phyloP scores from a whole-genome alignment of 2,329 filamentous ascomycete species.

The Raffaelea albimanens region DNA sequence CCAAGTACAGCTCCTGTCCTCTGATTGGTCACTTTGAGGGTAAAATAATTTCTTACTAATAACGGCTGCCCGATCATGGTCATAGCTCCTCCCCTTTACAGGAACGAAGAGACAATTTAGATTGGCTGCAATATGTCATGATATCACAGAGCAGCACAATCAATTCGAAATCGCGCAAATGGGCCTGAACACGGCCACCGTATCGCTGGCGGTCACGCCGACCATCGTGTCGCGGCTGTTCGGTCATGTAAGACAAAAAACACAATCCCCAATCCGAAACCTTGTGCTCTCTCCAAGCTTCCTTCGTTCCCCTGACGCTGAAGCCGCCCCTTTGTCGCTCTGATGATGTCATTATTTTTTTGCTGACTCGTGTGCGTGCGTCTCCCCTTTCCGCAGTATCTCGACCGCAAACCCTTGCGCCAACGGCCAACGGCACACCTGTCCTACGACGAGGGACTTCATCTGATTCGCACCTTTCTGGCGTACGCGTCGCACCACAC shows the following conservation, averaged over 20 bases:
- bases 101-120: too few relatives aligned
- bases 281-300: too few relatives aligned
- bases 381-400: slow-evolving; percentile 62
- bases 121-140: too few relatives aligned
- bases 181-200: slow-evolving; percentile 63
- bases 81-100: too few relatives aligned
- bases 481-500: slow-evolving; percentile 78
- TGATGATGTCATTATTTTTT: too few relatives aligned
- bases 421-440: slow-evolving; percentile 83
- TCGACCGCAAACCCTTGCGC: slow-evolving; percentile 65
- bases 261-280: too few relatives aligned
- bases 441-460: slow-evolving; percentile 87
- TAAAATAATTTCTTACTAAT: too few relatives aligned
- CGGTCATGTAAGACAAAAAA: slow-evolving; percentile 59
- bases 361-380: neutral
- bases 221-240: slow-evolving; percentile 80
- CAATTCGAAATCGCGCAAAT: slow-evolving; percentile 4
- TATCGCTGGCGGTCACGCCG: slow-evolving; percentile 77
- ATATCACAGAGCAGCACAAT: neutral
- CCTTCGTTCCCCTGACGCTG: too few relatives aligned
- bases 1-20: too few relatives aligned
- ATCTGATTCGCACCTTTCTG: slow-evolving; percentile 79
- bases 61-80: too few relatives aligned
- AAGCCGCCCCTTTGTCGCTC: too few relatives aligned
- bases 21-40: too few relatives aligned